Percentiles rank a stretch among this genome's conserved stretches.
phyloP scores from a whole-genome alignment of 2,329 filamentous ascomycete species.

The Celoporthe dispersa region DNA sequence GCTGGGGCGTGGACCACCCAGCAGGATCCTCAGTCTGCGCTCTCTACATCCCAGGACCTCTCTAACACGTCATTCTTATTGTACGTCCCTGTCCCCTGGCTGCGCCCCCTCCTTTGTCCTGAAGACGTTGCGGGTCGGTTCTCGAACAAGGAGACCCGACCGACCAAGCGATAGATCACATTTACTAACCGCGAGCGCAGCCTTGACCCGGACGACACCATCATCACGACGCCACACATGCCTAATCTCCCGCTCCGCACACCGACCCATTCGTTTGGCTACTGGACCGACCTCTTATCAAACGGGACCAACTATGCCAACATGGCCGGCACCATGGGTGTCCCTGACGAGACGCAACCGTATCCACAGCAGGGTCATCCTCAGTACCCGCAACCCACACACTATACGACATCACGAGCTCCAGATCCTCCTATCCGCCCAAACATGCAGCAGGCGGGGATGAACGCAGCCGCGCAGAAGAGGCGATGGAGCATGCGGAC shows the following conservation, averaged over 20 bases:
- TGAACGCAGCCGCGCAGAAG: slow-evolving; percentile 27
- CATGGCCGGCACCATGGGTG: slow-evolving; percentile 26
- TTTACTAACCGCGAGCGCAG: slow-evolving; percentile 20
- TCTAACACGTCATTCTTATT: slow-evolving; percentile 31
- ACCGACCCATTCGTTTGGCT: slow-evolving; percentile 30
- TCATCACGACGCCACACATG: slow-evolving; percentile 29
- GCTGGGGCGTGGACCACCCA: slow-evolving; percentile 25
- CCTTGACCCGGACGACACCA: slow-evolving; percentile 30
- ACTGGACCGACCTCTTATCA: slow-evolving; percentile 29
- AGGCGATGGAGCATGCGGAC: slow-evolving; percentile 30
- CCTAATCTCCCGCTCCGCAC: slow-evolving; percentile 27
- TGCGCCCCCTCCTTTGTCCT: background rate
- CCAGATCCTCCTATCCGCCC: slow-evolving; percentile 28
- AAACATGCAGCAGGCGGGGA: slow-evolving; percentile 24
- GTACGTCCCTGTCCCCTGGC: slow-evolving; percentile 12
- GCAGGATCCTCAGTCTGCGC: slow-evolving; percentile 29
- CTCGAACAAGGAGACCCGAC: background rate
- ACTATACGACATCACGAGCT: slow-evolving; percentile 28
- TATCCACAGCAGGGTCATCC: slow-evolving; percentile 27
- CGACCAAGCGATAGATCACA: slow-evolving; percentile 6
- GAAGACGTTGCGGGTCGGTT: background rate
- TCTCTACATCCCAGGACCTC: slow-evolving; percentile 27
- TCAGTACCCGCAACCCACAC: slow-evolving; percentile 23
- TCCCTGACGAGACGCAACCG: slow-evolving; percentile 23
- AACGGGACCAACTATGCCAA: slow-evolving; percentile 23